Percentiles rank a stretch among this genome's conserved stretches.
Conservation (phyloP, 495 filamentous ascomycete species). For the Penicillium cosmopolitanum region DNA sequence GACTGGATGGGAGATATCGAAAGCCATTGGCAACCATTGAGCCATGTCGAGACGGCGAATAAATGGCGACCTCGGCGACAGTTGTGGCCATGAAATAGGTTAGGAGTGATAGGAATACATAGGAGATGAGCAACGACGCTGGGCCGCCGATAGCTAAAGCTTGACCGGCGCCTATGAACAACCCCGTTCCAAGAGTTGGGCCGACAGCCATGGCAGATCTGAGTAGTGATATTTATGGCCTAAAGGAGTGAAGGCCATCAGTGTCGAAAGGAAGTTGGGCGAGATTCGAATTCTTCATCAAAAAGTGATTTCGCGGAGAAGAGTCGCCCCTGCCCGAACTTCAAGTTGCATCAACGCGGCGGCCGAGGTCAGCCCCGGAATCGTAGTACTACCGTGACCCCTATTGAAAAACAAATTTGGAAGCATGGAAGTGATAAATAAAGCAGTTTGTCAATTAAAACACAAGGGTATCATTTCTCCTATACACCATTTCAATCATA, state of each 20-base stretch:
- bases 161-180: slow-evolving; percentile 46
- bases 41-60: slow-evolving; percentile 57
- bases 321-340: no score
- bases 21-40: slow-evolving; percentile 60
- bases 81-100: slow-evolving; percentile 64
- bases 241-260: slow-evolving; percentile 10
- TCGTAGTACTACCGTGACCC: no score
- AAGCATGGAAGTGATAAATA: neutral
- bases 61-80: slow-evolving; percentile 66
- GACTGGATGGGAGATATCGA: slow-evolving; percentile 51
- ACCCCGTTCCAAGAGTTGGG: slow-evolving; percentile 45
- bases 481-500: slow-evolving; percentile 1
- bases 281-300: neutral
- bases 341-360: no score
- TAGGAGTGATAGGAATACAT: slow-evolving; percentile 53
- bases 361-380: no score
- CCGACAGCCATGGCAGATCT: slow-evolving; percentile 35
- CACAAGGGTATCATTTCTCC: slow-evolving; percentile 30
- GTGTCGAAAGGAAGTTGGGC: neutral
- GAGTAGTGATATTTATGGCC: slow-evolving; percentile 18
- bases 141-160: slow-evolving; percentile 46
- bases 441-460: neutral
- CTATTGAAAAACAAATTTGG: neutral
- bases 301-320: no score
- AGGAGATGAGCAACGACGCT: slow-evolving; percentile 43